These are phyloP conservation scores for Galeopsis tetrahit DNA, from an alignment of 257 asterid species.

Conservation along the genomic window DNA sequence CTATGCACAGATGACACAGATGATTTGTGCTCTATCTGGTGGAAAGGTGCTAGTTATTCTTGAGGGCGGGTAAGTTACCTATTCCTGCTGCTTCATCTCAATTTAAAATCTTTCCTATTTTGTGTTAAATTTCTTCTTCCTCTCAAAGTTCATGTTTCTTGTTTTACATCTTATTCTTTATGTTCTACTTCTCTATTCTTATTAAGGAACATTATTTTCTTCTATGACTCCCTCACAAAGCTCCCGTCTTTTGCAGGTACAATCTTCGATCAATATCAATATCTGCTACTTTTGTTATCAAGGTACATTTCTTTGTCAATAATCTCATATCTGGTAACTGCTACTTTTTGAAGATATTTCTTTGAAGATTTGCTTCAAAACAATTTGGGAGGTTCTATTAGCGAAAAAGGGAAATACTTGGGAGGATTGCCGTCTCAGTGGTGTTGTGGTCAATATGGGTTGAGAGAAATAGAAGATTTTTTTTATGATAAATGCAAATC, in stretches of 20 bases:
- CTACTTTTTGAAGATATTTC: neutral
- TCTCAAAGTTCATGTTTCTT: constrained; percentile 6
- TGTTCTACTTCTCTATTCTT: constrained; percentile 24
- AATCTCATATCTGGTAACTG: constrained; percentile 28
- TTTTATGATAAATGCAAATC: too few relatives aligned
- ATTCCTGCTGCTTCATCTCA: constrained; percentile 25
- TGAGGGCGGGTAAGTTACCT: constrained; percentile 91
- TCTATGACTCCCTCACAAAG: constrained; percentile 30
- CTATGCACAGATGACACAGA: constrained; percentile 89
- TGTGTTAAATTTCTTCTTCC: constrained; percentile 8
- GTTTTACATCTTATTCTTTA: constrained; percentile 20
- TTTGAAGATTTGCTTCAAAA: neutral
- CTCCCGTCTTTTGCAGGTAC: constrained; percentile 58
- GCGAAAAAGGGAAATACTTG: too few relatives aligned
- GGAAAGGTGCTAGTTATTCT: constrained; percentile 95
- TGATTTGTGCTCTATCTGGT: constrained; percentile 70
- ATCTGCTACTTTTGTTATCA: constrained; percentile 89
- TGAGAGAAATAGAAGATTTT: too few relatives aligned
- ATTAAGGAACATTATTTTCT: constrained; percentile 5
- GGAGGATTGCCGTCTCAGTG: too few relatives aligned
- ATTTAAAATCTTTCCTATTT: constrained; percentile 10
- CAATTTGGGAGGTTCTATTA: too few relatives aligned
- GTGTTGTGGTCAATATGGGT: too few relatives aligned
- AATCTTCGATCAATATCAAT: constrained; percentile 95
- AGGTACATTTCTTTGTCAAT: constrained; percentile 54